phyloP scores from a whole-genome alignment of 345 rosid species.

The Zanthoxylum bungeanum region DNA sequence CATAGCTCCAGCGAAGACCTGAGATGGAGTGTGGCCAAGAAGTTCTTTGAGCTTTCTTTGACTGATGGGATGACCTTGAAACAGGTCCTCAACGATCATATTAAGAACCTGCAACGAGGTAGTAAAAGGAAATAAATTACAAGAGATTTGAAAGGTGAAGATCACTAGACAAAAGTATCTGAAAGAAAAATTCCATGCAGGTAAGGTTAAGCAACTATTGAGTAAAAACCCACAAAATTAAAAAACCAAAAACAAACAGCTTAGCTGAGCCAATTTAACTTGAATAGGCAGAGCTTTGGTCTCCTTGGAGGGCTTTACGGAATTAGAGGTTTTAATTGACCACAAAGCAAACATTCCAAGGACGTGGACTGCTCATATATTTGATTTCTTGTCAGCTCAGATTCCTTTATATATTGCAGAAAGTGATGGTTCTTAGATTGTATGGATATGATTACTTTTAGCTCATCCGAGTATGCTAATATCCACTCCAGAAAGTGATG shows the following conservation, averaged over 20 bases:
- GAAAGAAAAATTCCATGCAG: background rate
- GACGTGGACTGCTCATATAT: background rate
- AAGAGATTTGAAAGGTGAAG: background rate
- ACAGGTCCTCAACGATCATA: conserved; percentile 81
- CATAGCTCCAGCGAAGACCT: conserved; percentile 84
- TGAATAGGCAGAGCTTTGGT: background rate
- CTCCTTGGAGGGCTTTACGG: background rate
- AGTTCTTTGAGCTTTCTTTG: conserved; percentile 92
- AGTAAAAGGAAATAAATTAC: conserved; percentile 2
- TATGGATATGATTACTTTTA: background rate
- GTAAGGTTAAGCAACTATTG: background rate
- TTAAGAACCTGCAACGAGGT: conserved; percentile 59
- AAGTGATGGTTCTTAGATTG: background rate
- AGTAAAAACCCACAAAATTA: background rate
- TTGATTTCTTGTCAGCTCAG: background rate
- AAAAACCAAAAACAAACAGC: conserved; percentile 4
- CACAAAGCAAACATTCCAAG: background rate
- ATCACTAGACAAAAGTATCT: background rate
- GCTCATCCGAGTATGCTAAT: background rate
- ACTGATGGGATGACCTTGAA: conserved; percentile 92
- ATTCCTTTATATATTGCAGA: background rate
- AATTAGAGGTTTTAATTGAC: background rate
- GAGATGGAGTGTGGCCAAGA: conserved; percentile 89
- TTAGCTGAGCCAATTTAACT: conserved; percentile 2
- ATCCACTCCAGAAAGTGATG: background rate